Percentiles rank a stretch among this genome's conserved stretches.
phyloP scores from a whole-genome alignment of 345 rosid genomes.

The Sisymbrium irio region DNA sequence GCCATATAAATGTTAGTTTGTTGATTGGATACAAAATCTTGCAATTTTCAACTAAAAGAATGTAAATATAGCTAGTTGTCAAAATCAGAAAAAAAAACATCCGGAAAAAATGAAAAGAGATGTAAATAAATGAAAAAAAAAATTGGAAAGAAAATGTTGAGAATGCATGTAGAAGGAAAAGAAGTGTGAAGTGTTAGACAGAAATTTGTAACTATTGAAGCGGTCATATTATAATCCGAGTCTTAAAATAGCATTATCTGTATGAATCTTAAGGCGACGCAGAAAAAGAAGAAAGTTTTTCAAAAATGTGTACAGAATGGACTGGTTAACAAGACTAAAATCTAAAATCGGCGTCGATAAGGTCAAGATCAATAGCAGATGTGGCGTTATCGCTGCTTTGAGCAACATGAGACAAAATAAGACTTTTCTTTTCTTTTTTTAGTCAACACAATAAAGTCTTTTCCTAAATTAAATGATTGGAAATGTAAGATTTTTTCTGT shows the following conservation, averaged over 20 bases:
- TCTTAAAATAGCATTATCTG: not conserved
- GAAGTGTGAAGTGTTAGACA: not conserved
- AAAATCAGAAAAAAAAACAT: not conserved
- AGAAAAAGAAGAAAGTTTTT: not conserved
- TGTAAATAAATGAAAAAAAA: not conserved
- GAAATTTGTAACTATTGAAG: not conserved
- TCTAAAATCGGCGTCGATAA: too few species aligned
- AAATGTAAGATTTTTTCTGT: not conserved
- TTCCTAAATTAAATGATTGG: constrained; percentile 7
- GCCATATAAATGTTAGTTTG: not conserved
- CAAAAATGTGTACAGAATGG: too few species aligned
- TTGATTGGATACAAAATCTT: not conserved
- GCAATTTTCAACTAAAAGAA: not conserved
- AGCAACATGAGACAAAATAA: not conserved
- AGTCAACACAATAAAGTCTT: not conserved
- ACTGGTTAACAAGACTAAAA: too few species aligned
- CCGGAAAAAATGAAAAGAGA: not conserved
- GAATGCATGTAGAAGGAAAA: not conserved
- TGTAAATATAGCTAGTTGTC: not conserved
- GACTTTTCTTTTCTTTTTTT: not conserved
- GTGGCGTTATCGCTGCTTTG: not conserved
- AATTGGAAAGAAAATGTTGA: too few species aligned
- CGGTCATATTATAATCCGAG: not conserved
- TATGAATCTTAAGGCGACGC: not conserved
- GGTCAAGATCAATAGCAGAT: not conserved